Percentiles rank a stretch among this genome's conserved stretches.
Conservation (phyloP, 208 protist species). For the Trypanosoma lewisi region DNA sequence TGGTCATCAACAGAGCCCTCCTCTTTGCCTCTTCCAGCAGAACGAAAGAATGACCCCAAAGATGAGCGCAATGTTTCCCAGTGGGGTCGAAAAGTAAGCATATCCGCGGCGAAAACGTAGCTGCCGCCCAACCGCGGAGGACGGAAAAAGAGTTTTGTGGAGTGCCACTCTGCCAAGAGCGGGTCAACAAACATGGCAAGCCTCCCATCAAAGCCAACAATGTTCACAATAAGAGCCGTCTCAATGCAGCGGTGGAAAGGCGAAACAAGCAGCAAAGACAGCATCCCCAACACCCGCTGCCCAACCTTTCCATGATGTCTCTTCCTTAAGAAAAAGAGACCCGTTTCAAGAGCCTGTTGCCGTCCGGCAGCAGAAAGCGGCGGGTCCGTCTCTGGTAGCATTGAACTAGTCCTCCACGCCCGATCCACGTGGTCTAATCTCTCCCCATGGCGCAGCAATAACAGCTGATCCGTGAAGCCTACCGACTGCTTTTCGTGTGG, state of each 20-base stretch:
- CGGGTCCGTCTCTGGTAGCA: constrained; percentile 66
- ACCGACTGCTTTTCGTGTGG: constrained; percentile 23
- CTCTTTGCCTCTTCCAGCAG: constrained; percentile 25
- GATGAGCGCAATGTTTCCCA: constrained; percentile 40
- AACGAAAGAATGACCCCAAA: constrained; percentile 53
- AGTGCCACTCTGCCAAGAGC: constrained; percentile 78
- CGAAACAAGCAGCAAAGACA: constrained; percentile 67
- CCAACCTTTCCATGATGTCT: constrained; percentile 51
- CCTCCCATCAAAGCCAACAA: constrained; percentile 69
- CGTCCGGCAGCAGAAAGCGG: constrained; percentile 73
- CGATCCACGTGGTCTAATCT: constrained; percentile 77
- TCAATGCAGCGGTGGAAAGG: constrained; percentile 86
- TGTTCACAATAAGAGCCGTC: constrained; percentile 72
- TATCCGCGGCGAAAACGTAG: constrained; percentile 24
- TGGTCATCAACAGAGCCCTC: constrained; percentile 9
- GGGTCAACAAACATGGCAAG: constrained; percentile 80
- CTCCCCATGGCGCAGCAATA: constrained; percentile 79
- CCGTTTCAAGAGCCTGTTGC: constrained; percentile 79
- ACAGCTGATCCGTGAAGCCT: constrained; percentile 49
- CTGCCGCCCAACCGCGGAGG: constrained; percentile 56
- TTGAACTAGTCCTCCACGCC: constrained; percentile 51
- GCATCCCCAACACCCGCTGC: constrained; percentile 55
- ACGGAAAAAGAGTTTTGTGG: constrained; percentile 62
- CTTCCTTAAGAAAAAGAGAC: constrained; percentile 48
- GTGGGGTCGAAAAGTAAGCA: constrained; percentile 34